Conservation (phyloP, 2,329 filamentous ascomycete genomes). For the Torrubiellomyces zombiae region DNA sequence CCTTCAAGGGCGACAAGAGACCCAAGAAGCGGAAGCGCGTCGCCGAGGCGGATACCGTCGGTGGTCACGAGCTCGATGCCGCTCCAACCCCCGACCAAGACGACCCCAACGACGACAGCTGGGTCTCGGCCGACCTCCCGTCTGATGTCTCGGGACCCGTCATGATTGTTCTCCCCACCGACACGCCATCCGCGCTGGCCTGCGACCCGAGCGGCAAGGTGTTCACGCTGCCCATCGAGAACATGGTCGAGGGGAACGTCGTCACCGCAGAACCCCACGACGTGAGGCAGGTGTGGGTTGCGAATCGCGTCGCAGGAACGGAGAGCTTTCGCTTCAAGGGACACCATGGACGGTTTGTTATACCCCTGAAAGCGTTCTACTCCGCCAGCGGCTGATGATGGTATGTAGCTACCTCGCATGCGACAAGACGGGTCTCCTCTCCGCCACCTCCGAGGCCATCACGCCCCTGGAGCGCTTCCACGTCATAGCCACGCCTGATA, state of each 20-base stretch:
- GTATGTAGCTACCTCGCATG: constrained; percentile 61
- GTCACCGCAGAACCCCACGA: constrained; percentile 87
- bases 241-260: constrained; percentile 70
- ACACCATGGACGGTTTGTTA: constrained; percentile 59
- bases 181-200: constrained; percentile 57
- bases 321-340: constrained; percentile 77
- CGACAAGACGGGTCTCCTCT: constrained; percentile 66
- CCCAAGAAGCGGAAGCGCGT: constrained; percentile 76
- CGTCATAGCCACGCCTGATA: constrained; percentile 45
- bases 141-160: constrained; percentile 68
- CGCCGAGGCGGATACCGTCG: constrained; percentile 27
- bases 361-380: too few relatives aligned
- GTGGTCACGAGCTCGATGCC: constrained; percentile 28
- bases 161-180: constrained; percentile 65
- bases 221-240: constrained; percentile 68
- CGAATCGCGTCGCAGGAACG: constrained; percentile 66
- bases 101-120: constrained; percentile 58
- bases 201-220: constrained; percentile 78
- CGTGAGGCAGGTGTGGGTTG: constrained; percentile 89
- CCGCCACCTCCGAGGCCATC: constrained; percentile 65
- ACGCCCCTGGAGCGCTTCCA: constrained; percentile 70
- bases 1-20: constrained; percentile 97
- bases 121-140: constrained; percentile 68
- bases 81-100: constrained; percentile 14
- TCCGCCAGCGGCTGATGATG: too few relatives aligned